phyloP scores from a whole-genome alignment of 345 rosid species.

The Anacardium occidentale region DNA sequence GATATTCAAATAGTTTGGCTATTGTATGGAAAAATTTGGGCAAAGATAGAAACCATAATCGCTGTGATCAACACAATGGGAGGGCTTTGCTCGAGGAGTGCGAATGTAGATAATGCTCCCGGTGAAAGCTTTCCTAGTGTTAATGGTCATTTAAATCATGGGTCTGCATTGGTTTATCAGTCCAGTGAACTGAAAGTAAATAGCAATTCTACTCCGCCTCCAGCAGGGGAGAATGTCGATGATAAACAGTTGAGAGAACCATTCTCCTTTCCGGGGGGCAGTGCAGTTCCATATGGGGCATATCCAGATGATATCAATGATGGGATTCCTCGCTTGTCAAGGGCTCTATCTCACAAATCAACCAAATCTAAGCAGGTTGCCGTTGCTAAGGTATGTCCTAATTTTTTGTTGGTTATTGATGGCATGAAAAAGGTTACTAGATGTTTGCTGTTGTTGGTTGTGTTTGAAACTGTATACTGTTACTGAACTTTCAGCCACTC shows the following conservation, averaged over 20 bases:
- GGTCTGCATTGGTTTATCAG: slow-evolving; percentile 42
- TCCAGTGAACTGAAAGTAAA: slow-evolving; percentile 50
- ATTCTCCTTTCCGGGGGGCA: slow-evolving; percentile 50
- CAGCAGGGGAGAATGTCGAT: slow-evolving; percentile 40
- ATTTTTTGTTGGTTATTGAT: neutral
- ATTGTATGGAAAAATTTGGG: slow-evolving; percentile 40
- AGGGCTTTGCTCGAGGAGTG: slow-evolving; percentile 97
- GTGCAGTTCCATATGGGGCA: slow-evolving; percentile 32
- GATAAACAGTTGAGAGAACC: slow-evolving; percentile 51
- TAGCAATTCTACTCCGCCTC: slow-evolving; percentile 40
- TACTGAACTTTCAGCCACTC: neutral
- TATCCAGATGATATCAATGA: slow-evolving; percentile 54
- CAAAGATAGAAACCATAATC: slow-evolving; percentile 24
- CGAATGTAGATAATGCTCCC: slow-evolving; percentile 90
- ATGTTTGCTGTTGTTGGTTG: neutral
- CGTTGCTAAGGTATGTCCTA: slow-evolving; percentile 67
- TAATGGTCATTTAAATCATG: slow-evolving; percentile 54
- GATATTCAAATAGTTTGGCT: slow-evolving; percentile 20
- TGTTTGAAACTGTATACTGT: neutral
- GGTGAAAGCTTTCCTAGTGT: slow-evolving; percentile 65
- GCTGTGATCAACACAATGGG: slow-evolving; percentile 57
- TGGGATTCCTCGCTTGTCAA: slow-evolving; percentile 72
- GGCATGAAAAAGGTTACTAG: neutral
- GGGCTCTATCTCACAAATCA: slow-evolving; percentile 66
- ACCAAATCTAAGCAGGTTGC: slow-evolving; percentile 77